A percentile compares a stretch with the other conserved stretches of the same genome.
Evolutionary conservation across 805 yeast genomes (phyloP).

Genomic region (Candida wancherniae): DNA sequence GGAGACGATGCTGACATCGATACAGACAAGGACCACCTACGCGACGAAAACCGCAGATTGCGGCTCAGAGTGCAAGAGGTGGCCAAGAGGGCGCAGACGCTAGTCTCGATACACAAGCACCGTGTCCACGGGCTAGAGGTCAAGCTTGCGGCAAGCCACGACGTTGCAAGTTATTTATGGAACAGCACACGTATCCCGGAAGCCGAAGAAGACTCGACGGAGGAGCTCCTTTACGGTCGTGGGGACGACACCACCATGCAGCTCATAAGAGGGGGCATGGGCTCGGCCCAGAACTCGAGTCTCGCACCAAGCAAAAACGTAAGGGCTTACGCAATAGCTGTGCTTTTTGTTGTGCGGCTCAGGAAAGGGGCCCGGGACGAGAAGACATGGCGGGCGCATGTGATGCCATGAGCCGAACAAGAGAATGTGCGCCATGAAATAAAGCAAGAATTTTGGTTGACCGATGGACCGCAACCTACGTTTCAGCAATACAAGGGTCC

Average conservation of each 20-base stretch:
- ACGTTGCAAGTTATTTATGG: slow-evolving; percentile 7
- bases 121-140: slow-evolving; percentile 6
- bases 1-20: no score
- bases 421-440: no score
- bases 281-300: slow-evolving; percentile 1
- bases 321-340: slow-evolving; percentile 14
- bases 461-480: no score
- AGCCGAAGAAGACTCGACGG: slow-evolving; percentile 6
- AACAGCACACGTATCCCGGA: neutral
- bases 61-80: slow-evolving; percentile 5
- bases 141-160: slow-evolving; percentile 8
- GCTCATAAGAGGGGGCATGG: slow-evolving; percentile 4
- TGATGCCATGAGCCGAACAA: no score
- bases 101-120: slow-evolving; percentile 7
- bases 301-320: slow-evolving; percentile 4
- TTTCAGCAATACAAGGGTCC: no score
- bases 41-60: slow-evolving; percentile 6
- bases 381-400: no score
- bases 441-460: no score
- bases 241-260: slow-evolving; percentile 8
- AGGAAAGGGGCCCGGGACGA: slow-evolving; percentile 3
- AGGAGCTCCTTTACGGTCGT: slow-evolving; percentile 8
- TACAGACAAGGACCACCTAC: slow-evolving; percentile 2
- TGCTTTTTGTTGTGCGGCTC: slow-evolving; percentile 12
- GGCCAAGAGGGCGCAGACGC: slow-evolving; percentile 6